Percentiles rank a stretch among this genome's conserved stretches.
Conservation (phyloP, 2,329 filamentous ascomycete genomes). For the Tolypocladium cylindrosporum region DNA sequence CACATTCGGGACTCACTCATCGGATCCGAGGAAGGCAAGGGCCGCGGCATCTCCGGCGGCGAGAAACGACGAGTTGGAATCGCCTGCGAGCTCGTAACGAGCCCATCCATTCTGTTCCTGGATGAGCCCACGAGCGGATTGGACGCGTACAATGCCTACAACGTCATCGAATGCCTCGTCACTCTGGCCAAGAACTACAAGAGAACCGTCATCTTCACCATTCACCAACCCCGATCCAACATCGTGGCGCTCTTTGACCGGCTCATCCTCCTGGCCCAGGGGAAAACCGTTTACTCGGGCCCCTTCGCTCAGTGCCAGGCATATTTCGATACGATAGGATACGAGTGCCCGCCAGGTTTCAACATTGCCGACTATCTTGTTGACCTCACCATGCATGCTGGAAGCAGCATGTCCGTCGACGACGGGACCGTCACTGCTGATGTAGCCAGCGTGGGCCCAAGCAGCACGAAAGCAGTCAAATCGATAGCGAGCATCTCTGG, state of each 20-base stretch:
- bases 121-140: constrained; percentile 95
- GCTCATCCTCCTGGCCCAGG: constrained; percentile 81
- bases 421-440: constrained; percentile 45
- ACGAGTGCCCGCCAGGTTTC: constrained; percentile 89
- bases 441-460: constrained; percentile 62
- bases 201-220: constrained; percentile 94
- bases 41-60: constrained; percentile 90
- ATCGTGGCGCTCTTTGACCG: constrained; percentile 96
- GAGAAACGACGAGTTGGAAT: constrained; percentile 96
- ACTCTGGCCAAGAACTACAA: constrained; percentile 94
- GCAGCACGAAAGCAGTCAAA: constrained; percentile 81
- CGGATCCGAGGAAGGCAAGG: constrained; percentile 88
- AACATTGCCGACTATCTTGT: constrained; percentile 98
- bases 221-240: constrained; percentile 95
- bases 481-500: constrained; percentile 80
- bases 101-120: constrained; percentile 91
- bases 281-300: constrained; percentile 86
- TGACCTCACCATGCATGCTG: constrained; percentile 94
- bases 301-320: constrained; percentile 79
- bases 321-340: constrained; percentile 89
- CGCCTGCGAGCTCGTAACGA: constrained; percentile 94
- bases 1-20: constrained; percentile 93
- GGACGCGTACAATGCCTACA: constrained; percentile 96
- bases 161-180: constrained; percentile 92
- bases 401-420: constrained; percentile 45